These are phyloP conservation scores for Suhomyces canberraensis DNA, from an alignment of 805 yeast genomes.

Conservation along the genomic window DNA sequence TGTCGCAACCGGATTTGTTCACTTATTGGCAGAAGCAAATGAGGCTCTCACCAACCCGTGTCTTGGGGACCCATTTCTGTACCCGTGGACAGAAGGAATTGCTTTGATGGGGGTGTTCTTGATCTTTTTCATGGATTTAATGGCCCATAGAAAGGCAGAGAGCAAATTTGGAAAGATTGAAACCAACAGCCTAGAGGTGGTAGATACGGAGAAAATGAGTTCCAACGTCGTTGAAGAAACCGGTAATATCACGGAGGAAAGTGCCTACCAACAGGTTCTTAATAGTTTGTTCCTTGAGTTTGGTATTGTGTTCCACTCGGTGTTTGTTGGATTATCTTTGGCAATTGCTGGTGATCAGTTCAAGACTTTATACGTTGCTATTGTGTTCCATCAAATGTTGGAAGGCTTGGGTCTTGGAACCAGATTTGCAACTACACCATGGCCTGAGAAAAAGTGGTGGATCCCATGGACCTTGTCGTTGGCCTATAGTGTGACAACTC, in stretches of 20 bases:
- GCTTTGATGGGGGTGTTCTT: constrained; percentile 28
- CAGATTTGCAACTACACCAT: constrained; percentile 24
- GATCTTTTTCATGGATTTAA: constrained; percentile 29
- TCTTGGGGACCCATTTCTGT: constrained; percentile 22
- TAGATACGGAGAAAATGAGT: not conserved
- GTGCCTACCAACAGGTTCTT: constrained; percentile 49
- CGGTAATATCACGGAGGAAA: not conserved
- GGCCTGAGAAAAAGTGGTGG: constrained; percentile 28
- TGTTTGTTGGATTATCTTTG: constrained; percentile 30
- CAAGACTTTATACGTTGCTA: constrained; percentile 25
- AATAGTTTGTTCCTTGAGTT: constrained; percentile 43
- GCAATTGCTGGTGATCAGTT: constrained; percentile 32
- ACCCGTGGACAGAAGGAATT: constrained; percentile 33
- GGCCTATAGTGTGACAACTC: constrained; percentile 51
- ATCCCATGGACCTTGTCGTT: constrained; percentile 45
- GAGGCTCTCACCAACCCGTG: constrained; percentile 24
- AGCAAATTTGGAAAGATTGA: not conserved
- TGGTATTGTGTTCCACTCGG: constrained; percentile 33
- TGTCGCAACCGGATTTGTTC: constrained; percentile 35
- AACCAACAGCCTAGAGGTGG: not conserved
- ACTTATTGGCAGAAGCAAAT: constrained; percentile 30
- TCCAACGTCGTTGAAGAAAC: not conserved
- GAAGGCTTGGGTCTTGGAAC: constrained; percentile 34
- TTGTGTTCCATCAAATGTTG: constrained; percentile 31
- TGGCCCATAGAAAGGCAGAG: constrained; percentile 18